These are phyloP conservation scores for Crinitomyces ghanaensis DNA, from an alignment of 805 yeast species.

Conservation along the genomic window DNA sequence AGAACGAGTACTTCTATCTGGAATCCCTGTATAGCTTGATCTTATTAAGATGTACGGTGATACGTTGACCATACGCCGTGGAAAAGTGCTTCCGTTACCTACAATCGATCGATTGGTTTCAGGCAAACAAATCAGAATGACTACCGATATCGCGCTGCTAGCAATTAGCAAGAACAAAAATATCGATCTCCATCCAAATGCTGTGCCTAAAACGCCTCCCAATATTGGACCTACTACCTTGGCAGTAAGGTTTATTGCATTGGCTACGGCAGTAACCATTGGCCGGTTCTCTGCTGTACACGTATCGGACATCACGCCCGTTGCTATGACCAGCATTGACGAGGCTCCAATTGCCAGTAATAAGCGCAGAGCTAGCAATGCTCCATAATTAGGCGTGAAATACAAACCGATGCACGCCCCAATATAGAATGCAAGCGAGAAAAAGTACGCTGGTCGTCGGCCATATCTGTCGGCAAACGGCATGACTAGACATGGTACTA, in stretches of 20 bases:
- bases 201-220: slow-evolving; percentile 38
- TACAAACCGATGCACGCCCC: slow-evolving; percentile 62
- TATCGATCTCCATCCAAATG: slow-evolving; percentile 54
- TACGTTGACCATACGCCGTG: slow-evolving; percentile 23
- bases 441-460: slow-evolving; percentile 53
- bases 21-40: slow-evolving; percentile 15
- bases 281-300: slow-evolving; percentile 60
- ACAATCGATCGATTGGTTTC: slow-evolving; percentile 65
- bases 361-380: slow-evolving; percentile 55
- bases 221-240: slow-evolving; percentile 73
- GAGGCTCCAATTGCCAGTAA: slow-evolving; percentile 71
- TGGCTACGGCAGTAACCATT: slow-evolving; percentile 49
- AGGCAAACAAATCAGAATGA: slow-evolving; percentile 39
- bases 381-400: slow-evolving; percentile 41
- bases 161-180: slow-evolving; percentile 60
- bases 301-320: slow-evolving; percentile 67
- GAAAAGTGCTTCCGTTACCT: slow-evolving; percentile 62
- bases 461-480: slow-evolving; percentile 62
- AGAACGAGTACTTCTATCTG: slow-evolving; percentile 12
- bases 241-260: slow-evolving; percentile 59
- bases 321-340: slow-evolving; percentile 57
- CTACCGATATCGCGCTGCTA: slow-evolving; percentile 33
- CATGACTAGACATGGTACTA: no score
- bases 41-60: slow-evolving; percentile 19
- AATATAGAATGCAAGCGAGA: slow-evolving; percentile 43